Evolutionary conservation across 1,139 yeast species (phyloP).

Genomic region (Scheffersomyces titani): DNA sequence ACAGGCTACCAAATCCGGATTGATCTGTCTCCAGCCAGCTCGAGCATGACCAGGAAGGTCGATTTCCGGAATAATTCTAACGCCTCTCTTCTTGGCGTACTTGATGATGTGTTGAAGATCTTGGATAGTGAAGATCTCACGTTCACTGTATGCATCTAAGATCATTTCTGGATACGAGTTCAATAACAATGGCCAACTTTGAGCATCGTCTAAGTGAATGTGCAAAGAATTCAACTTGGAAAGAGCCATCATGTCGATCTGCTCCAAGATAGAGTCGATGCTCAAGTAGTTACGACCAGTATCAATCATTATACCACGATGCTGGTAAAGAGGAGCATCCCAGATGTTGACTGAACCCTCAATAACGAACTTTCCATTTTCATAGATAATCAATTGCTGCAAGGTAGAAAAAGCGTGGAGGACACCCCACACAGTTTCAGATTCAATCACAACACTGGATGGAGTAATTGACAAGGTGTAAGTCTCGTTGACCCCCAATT

Average conservation of each 20-base stretch:
- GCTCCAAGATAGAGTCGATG: constrained; percentile 30
- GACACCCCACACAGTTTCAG: constrained; percentile 48
- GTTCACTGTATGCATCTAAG: constrained; percentile 41
- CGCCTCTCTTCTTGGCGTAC: constrained; percentile 42
- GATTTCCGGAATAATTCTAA: constrained; percentile 48
- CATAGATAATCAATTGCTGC: constrained; percentile 42
- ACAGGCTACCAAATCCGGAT: constrained; percentile 37
- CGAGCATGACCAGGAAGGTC: constrained; percentile 53
- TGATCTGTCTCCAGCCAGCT: constrained; percentile 44
- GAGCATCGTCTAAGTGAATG: constrained; percentile 49
- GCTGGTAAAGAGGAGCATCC: constrained; percentile 44
- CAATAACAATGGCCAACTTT: constrained; percentile 48
- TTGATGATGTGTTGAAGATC: constrained; percentile 34
- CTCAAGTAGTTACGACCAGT: constrained; percentile 43
- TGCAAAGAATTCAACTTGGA: constrained; percentile 46
- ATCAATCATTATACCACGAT: constrained; percentile 49
- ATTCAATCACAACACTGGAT: constrained; percentile 22
- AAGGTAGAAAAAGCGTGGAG: constrained; percentile 46
- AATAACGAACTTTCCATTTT: constrained; percentile 21
- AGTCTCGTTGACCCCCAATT: constrained; percentile 44
- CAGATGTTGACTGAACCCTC: constrained; percentile 36
- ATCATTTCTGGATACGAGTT: constrained; percentile 41
- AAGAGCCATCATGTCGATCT: constrained; percentile 45
- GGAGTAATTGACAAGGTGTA: constrained; percentile 26
- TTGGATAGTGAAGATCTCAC: constrained; percentile 33